Conservation (phyloP, 2,329 filamentous ascomycete species). For the Aspergillus sp. region DNA sequence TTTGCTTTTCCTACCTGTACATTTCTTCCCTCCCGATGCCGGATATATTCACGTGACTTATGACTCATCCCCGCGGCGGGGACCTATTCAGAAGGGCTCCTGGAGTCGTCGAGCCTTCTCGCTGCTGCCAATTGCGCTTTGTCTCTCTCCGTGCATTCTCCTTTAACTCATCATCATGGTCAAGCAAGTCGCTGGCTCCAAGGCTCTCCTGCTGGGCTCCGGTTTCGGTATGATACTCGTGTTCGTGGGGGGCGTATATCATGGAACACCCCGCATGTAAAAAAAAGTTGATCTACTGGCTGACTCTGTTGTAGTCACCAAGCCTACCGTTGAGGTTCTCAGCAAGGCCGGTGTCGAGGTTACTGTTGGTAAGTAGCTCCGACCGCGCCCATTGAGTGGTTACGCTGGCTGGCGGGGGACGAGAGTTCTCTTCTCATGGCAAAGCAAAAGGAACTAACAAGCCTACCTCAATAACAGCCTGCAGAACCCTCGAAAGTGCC, state of each 20-base stretch:
- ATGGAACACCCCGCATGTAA: slow-evolving; percentile 12
- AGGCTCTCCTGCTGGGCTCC: slow-evolving; percentile 32
- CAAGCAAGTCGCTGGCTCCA: slow-evolving; percentile 30
- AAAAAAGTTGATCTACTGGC: slow-evolving; percentile 7
- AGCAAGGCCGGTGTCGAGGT: slow-evolving; percentile 53
- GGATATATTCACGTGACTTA: slow-evolving; percentile 16
- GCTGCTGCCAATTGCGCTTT: too few species aligned
- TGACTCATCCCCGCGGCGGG: slow-evolving; percentile 14
- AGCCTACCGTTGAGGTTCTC: slow-evolving; percentile 58
- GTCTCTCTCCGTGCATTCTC: too few species aligned
- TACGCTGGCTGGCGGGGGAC: too few species aligned
- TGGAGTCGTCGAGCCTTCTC: too few species aligned
- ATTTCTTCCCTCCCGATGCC: neutral
- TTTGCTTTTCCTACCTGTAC: neutral
- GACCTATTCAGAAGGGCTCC: neutral
- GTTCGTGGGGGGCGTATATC: slow-evolving; percentile 1
- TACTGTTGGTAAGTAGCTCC: slow-evolving; percentile 50
- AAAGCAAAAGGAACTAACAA: neutral
- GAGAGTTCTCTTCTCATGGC: too few species aligned
- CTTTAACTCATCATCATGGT: slow-evolving; percentile 22
- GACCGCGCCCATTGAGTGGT: too few species aligned
- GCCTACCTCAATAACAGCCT: slow-evolving; percentile 49
- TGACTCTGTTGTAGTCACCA: slow-evolving; percentile 41
- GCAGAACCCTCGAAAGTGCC: slow-evolving; percentile 69
- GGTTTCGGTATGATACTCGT: slow-evolving; percentile 26